Evolutionary conservation across 257 asterid genomes (phyloP).

Genomic region (Osmanthus fragrans): DNA sequence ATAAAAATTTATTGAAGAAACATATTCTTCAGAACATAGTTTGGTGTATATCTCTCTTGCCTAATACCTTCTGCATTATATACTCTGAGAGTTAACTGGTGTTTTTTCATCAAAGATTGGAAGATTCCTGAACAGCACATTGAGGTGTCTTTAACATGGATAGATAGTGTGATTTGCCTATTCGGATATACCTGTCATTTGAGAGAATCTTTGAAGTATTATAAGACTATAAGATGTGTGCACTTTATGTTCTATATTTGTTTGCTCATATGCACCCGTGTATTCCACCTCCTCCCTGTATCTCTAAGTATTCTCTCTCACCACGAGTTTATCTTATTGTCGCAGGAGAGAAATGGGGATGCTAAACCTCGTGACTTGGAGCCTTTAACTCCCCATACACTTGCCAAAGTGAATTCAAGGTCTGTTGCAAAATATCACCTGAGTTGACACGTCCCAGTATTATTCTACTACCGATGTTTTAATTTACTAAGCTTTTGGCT

Average conservation of each 20-base stretch:
- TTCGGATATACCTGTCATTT: neutral
- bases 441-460: neutral
- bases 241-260: neutral
- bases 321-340: slow-evolving; percentile 6
- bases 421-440: slow-evolving; percentile 29
- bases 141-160: no score
- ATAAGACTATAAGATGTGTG: neutral
- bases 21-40: neutral
- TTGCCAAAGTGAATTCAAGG: slow-evolving; percentile 78
- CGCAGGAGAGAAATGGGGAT: slow-evolving; percentile 84
- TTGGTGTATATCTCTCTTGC: neutral
- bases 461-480: neutral
- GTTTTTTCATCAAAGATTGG: no score
- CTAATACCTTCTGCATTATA: neutral
- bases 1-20: neutral
- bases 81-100: neutral
- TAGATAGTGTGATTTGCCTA: neutral
- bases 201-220: neutral
- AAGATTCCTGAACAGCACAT: no score
- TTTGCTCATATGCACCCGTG: neutral
- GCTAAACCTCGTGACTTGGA: slow-evolving; percentile 62
- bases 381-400: slow-evolving; percentile 74
- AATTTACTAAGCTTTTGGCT: neutral
- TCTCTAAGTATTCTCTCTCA: slow-evolving; percentile 2
- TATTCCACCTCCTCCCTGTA: slow-evolving; percentile 2